These are phyloP conservation scores for Crepidotus variabilis DNA, from an alignment of 768 basidiomycete species.

Conservation along the genomic window DNA sequence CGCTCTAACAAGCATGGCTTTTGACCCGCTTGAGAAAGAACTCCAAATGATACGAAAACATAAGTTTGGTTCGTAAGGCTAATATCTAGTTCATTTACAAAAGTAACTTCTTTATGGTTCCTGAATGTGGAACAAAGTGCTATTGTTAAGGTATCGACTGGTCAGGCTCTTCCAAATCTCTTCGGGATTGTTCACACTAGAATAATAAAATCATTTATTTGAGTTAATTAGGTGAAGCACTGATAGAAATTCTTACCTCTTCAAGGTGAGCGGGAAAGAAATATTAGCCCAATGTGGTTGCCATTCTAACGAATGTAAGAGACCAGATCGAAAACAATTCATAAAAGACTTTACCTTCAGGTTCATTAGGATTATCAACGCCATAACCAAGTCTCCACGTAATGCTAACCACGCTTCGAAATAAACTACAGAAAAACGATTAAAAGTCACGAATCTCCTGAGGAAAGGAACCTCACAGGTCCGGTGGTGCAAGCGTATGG, in stretches of 20 bases:
- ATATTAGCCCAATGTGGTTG: constrained; percentile 52
- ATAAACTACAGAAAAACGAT: constrained; percentile 27
- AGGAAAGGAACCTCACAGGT: constrained; percentile 46
- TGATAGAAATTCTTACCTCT: neutral
- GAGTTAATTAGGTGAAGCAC: neutral
- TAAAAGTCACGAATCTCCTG: neutral
- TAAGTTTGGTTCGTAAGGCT: no score
- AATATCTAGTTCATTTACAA: no score
- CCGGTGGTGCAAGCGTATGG: constrained; percentile 53
- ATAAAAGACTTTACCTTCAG: constrained; percentile 42
- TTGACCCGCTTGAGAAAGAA: no score
- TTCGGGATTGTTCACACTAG: constrained; percentile 3
- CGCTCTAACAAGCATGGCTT: no score
- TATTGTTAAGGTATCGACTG: no score
- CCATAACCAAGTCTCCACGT: constrained; percentile 64
- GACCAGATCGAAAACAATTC: neutral
- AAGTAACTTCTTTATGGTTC: no score
- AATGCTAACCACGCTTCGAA: constrained; percentile 54
- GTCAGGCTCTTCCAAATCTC: neutral
- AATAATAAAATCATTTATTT: neutral
- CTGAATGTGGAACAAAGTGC: no score
- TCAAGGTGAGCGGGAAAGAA: constrained; percentile 43
- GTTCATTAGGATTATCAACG: constrained; percentile 43
- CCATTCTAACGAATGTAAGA: constrained; percentile 43
- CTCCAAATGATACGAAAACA: no score